Evolutionary conservation across 2,329 filamentous ascomycete species (phyloP).

Genomic region (Bipolaris gigantea): DNA sequence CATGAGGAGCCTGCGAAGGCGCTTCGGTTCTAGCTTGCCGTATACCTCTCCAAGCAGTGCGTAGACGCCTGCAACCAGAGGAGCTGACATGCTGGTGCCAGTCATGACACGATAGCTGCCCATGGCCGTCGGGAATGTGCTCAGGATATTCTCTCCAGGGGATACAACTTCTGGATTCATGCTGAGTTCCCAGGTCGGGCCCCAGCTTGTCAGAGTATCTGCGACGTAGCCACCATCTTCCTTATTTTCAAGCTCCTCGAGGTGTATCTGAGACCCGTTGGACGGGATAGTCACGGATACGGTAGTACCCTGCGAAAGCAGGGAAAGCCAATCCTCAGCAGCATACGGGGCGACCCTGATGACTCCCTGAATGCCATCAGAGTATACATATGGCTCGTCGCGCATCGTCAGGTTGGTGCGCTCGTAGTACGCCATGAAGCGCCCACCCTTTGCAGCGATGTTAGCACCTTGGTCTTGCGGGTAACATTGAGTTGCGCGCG

Average conservation of each 20-base stretch:
- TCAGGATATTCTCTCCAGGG: constrained; percentile 61
- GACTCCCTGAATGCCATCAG: constrained; percentile 18
- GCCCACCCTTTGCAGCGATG: constrained; percentile 56
- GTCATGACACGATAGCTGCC: constrained; percentile 55
- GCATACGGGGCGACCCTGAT: constrained; percentile 11
- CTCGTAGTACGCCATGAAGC: constrained; percentile 47
- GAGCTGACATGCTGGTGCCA: constrained; percentile 59
- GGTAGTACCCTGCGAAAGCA: constrained; percentile 14
- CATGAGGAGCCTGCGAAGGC: constrained; percentile 16
- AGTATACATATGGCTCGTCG: constrained; percentile 17
- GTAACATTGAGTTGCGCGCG: constrained; percentile 18
- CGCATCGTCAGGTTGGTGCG: constrained; percentile 16
- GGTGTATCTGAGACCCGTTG: constrained; percentile 8
- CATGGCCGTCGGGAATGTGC: constrained; percentile 55
- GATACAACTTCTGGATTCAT: constrained; percentile 60
- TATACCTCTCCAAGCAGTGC: constrained; percentile 21
- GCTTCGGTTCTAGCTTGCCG: constrained; percentile 19
- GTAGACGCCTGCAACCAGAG: constrained; percentile 21
- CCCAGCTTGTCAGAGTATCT: constrained; percentile 53
- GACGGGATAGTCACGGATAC: constrained; percentile 18
- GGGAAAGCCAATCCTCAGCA: constrained; percentile 15
- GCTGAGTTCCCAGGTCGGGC: constrained; percentile 62
- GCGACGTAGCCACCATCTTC: constrained; percentile 12
- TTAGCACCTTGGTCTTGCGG: constrained; percentile 21
- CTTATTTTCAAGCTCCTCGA: constrained; percentile 21